phyloP scores from a whole-genome alignment of 23 red algal genomes.

The Porphyridium purpureum region DNA sequence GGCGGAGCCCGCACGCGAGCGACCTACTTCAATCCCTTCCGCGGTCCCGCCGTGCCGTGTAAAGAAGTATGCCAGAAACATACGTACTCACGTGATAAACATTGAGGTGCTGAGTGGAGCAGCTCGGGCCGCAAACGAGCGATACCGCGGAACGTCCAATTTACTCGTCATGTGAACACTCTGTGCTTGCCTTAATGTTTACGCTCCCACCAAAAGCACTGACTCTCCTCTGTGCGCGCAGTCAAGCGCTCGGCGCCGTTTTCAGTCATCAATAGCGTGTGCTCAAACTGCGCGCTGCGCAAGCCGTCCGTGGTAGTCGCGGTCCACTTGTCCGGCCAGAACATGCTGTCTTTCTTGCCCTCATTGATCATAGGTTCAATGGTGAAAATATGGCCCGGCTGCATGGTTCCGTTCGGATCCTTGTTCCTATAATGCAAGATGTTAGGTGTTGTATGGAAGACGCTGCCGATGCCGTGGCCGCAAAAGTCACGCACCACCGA shows the following conservation, averaged over 20 bases:
- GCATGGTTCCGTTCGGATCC: conserved; percentile 50
- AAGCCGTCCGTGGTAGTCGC: conserved; percentile 69
- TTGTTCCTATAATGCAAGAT: conserved; percentile 78
- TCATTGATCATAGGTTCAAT: conserved; percentile 99
- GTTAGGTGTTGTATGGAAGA: conserved; percentile 90
- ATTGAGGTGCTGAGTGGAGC: no score
- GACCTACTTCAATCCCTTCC: no score
- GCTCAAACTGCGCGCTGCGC: conserved; percentile 84
- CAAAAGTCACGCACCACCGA: conserved; percentile 77
- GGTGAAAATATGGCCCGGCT: conserved; percentile 74
- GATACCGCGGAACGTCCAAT: no score
- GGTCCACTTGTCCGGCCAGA: conserved; percentile 92
- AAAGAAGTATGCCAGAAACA: no score
- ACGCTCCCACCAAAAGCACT: no score
- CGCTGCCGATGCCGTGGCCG: conserved; percentile 83
- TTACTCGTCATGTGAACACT: no score
- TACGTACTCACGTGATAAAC: no score
- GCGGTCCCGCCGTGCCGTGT: no score
- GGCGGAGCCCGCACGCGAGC: no score
- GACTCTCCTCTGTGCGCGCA: no score
- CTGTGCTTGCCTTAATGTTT: no score
- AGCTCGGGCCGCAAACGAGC: no score
- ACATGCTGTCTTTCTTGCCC: conserved; percentile 30
- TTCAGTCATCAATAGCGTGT: conserved; percentile 65
- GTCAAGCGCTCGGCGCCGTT: conserved; percentile 56